Evolutionary conservation across 2,329 filamentous ascomycete genomes (phyloP).

Genomic region (Alternaria burnsii): DNA sequence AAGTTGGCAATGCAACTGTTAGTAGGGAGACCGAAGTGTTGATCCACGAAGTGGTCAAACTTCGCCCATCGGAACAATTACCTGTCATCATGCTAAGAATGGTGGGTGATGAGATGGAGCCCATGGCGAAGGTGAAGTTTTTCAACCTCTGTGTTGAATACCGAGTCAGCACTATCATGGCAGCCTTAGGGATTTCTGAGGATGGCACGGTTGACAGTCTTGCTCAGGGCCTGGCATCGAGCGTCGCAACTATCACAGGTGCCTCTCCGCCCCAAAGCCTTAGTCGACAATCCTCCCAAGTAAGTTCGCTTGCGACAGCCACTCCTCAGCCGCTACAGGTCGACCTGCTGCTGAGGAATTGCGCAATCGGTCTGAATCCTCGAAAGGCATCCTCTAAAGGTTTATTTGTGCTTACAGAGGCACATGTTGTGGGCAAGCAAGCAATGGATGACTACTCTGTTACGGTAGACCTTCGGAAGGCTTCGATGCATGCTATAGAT

Average conservation of each 20-base stretch:
- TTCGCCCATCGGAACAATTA: constrained; percentile 52
- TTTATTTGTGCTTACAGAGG: constrained; percentile 79
- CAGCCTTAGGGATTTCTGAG: constrained; percentile 74
- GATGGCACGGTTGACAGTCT: constrained; percentile 72
- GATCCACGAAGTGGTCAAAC: constrained; percentile 66
- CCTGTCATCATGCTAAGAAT: constrained; percentile 87
- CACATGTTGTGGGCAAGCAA: constrained; percentile 73
- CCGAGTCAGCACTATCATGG: constrained; percentile 82
- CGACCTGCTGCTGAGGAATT: constrained; percentile 81
- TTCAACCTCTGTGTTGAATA: constrained; percentile 90
- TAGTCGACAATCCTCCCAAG: constrained; percentile 41
- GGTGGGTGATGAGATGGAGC: constrained; percentile 93
- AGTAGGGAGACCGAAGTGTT: constrained; percentile 77
- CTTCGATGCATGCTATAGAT: constrained; percentile 84
- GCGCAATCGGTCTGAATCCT: constrained; percentile 84
- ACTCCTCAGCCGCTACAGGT: constrained; percentile 62
- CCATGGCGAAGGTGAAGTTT: constrained; percentile 85
- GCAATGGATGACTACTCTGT: constrained; percentile 72
- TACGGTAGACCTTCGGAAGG: constrained; percentile 76
- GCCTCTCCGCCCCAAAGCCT: constrained; percentile 61
- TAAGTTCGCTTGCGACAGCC: constrained; percentile 29
- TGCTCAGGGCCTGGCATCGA: constrained; percentile 77
- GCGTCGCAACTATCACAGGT: constrained; percentile 78
- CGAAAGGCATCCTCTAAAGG: constrained; percentile 77
- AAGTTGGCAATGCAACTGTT: constrained; percentile 70